phyloP scores from a whole-genome alignment of 2,329 filamentous ascomycete genomes.

The Trichoderma semiorbis region DNA sequence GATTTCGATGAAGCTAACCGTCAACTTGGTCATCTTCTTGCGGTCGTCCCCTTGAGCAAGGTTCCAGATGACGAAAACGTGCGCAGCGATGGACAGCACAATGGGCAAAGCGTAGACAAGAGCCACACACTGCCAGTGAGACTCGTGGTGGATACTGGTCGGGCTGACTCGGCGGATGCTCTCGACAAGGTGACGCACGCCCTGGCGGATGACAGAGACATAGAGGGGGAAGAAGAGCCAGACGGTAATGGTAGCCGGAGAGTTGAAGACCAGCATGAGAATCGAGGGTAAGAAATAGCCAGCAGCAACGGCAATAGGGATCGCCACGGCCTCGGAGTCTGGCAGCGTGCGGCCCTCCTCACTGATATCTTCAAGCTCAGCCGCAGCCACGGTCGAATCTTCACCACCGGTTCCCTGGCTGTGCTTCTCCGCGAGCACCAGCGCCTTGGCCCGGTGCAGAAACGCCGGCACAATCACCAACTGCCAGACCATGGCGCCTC shows the following conservation, averaged over 20 bases:
- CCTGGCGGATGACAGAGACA: conserved; percentile 42
- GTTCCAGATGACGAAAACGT: conserved; percentile 41
- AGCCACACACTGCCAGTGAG: conserved; percentile 35
- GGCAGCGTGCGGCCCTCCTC: conserved; percentile 36
- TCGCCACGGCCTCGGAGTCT: conserved; percentile 54
- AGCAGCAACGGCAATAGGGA: conserved; percentile 46
- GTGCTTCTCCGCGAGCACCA: conserved; percentile 28
- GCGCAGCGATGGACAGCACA: conserved; percentile 41
- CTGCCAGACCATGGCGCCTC: conserved; percentile 51
- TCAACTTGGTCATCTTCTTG: conserved; percentile 47
- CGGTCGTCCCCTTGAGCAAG: conserved; percentile 37
- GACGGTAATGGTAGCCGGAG: conserved; percentile 36
- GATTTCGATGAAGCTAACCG: conserved; percentile 45
- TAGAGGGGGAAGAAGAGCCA: conserved; percentile 54
- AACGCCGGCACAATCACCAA: conserved; percentile 50
- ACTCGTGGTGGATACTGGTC: conserved; percentile 42
- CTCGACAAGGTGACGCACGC: conserved; percentile 30
- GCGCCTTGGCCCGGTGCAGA: conserved; percentile 39
- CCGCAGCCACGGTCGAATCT: conserved; percentile 39
- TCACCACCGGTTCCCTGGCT: conserved; percentile 50
- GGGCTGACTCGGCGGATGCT: conserved; percentile 28
- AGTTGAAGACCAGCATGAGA: conserved; percentile 43
- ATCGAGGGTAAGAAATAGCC: conserved; percentile 47
- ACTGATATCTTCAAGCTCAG: background rate
- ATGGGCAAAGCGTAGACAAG: conserved; percentile 46